Base-by-base conservation (phyloP, 192 early-diverging fungal genomes). In the Backusella macrospora region DNA sequence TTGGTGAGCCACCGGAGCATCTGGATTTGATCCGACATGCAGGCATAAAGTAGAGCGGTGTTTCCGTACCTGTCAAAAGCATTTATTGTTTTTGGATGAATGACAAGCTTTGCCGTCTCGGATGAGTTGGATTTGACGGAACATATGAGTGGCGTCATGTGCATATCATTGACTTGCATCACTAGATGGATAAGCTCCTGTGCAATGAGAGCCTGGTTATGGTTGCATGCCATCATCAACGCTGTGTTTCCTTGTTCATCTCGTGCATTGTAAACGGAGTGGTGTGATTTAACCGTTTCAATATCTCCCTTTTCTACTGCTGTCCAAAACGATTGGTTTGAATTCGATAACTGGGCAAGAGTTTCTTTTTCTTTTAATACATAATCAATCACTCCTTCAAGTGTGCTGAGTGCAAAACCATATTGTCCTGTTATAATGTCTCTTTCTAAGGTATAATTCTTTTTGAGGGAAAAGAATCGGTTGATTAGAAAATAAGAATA, bases 341-440 rank as follows among this genome's bases (percentile, higher is more conserved):
- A 74, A 34, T 52, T 10, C 0, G 85, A 82, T 1, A 86, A 44
- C 13, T 74, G 66, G 3, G 77, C 68, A 9, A 86, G 62, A 15
- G 75, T 69, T 8, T 71, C 64, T 26, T 68, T 44, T 29, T 78
- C 77, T 6, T 80, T 67, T 29, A 76, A 37, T 12, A 86, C 73
- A 44, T 86, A 86, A 6, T 78, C 79, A 3, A 82, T 70, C 9
- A 86, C 83, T 0, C 81, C 83, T 42, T 86, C 85, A 45, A 86
- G 52, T 4, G 85, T 84, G n/a, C 79, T 82, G 13, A 86, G 80
- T 9, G 83, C 78, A 49, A 81, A 86, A 5, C 85, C 85, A 44
- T 82, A 84, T 64, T 79, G 68, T 14, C 85, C 85, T 12, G 71
- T 63, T 6, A 73, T 49, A 5, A 82, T 63, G 43, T 86, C 77